Conservation (phyloP, 1,284 basidiomycete species). For the Testicularia cyperi region DNA sequence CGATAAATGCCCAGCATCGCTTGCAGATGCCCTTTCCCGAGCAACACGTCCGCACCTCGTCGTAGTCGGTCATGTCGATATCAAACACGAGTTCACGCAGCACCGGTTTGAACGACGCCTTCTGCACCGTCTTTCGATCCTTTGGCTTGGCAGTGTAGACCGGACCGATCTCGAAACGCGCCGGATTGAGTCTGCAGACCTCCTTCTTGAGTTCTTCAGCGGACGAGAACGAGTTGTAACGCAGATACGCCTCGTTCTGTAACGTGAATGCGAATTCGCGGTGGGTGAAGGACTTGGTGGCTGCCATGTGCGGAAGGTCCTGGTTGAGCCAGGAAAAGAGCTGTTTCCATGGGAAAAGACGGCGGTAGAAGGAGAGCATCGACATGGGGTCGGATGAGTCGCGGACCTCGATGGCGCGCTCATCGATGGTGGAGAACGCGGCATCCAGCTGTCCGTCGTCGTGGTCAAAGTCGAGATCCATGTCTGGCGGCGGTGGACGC, state of each 20-base stretch:
- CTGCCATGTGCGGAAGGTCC: constrained; percentile 70
- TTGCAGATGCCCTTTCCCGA: constrained; percentile 86
- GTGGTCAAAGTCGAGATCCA: constrained; percentile 40
- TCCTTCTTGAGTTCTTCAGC: constrained; percentile 91
- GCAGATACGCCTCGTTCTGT: constrained; percentile 81
- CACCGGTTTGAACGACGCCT: constrained; percentile 74
- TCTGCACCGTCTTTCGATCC: constrained; percentile 82
- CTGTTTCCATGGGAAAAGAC: constrained; percentile 90
- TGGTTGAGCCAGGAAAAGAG: constrained; percentile 95
- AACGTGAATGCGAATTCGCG: constrained; percentile 98
- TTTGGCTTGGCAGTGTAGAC: constrained; percentile 87
- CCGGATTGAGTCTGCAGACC: constrained; percentile 56
- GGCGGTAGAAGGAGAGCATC: constrained; percentile 86
- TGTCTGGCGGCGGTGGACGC: constrained; percentile 45
- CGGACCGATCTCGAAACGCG: constrained; percentile 93
- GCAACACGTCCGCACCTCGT: constrained; percentile 92
- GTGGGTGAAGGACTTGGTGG: constrained; percentile 63
- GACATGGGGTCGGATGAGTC: constrained; percentile 66
- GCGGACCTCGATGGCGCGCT: constrained; percentile 53
- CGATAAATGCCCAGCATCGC: constrained; percentile 92
- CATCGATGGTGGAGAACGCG: constrained; percentile 43
- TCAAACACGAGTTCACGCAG: constrained; percentile 96
- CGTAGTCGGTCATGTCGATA: constrained; percentile 99
- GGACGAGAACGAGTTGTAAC: constrained; percentile 86
- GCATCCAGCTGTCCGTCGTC: constrained; percentile 36